Conservation (phyloP, 225 moss, liverwort and hornwort genomes). For the Polytrichum commune region DNA sequence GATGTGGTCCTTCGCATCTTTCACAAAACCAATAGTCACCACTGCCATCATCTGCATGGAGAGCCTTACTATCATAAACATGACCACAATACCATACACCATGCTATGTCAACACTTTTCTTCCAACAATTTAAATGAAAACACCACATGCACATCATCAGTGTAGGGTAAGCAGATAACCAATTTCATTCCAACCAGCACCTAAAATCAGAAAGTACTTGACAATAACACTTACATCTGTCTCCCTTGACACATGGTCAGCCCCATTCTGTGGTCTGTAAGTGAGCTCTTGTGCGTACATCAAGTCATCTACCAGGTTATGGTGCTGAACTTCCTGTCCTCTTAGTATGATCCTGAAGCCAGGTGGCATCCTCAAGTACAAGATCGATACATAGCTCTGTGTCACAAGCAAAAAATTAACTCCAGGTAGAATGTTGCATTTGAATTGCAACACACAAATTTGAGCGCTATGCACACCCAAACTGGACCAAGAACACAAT, state of each 20-base stretch:
- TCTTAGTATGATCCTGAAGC: conserved; percentile 64
- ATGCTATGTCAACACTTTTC: too few relatives aligned
- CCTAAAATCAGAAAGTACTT: neutral
- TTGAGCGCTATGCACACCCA: too few relatives aligned
- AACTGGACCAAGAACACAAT: too few relatives aligned
- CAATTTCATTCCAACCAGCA: neutral
- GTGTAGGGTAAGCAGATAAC: too few relatives aligned
- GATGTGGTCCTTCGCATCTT: conserved; percentile 75
- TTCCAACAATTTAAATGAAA: too few relatives aligned
- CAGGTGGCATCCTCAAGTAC: conserved; percentile 66
- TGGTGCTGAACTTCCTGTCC: conserved; percentile 76
- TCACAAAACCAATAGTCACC: conserved; percentile 77
- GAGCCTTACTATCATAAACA: too few relatives aligned
- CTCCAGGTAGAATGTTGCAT: too few relatives aligned
- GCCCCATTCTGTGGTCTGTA: conserved; percentile 78
- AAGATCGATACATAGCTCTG: conserved; percentile 78
- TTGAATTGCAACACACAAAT: too few relatives aligned
- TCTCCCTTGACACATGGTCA: conserved; percentile 35
- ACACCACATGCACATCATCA: too few relatives aligned
- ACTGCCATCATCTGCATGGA: conserved; percentile 55
- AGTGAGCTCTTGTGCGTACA: conserved; percentile 63
- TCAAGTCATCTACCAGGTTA: conserved; percentile 65
- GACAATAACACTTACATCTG: conserved; percentile 43
- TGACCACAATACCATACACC: too few relatives aligned
- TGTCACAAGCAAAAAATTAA: conserved; percentile 4